These are phyloP conservation scores for Dictyostelium firmibasis DNA, from an alignment of 78 protist species.

Conservation along the genomic window DNA sequence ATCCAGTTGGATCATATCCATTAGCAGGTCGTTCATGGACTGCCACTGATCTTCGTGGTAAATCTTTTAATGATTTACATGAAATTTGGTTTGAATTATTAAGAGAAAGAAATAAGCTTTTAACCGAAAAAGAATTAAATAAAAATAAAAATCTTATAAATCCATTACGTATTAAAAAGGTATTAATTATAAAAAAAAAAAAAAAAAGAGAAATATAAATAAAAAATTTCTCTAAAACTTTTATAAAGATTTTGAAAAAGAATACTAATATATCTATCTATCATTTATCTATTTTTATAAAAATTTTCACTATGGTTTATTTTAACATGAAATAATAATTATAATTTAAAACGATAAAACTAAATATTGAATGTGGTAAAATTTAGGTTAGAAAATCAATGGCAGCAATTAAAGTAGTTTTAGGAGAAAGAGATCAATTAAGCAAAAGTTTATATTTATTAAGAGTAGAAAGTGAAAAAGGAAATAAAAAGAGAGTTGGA, in stretches of 20 bases:
- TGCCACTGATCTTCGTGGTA: constrained; percentile 83
- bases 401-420: constrained; percentile 54
- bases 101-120: constrained; percentile 82
- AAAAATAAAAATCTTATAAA: neutral
- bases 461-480: neutral
- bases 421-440: constrained; percentile 64
- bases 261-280: too few relatives aligned
- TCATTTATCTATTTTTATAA: too few relatives aligned
- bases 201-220: neutral
- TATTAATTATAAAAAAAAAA: neutral
- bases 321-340: neutral
- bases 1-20: constrained; percentile 56
- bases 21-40: constrained; percentile 72
- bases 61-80: constrained; percentile 83
- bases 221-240: too few relatives aligned
- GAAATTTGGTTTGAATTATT: constrained; percentile 85
- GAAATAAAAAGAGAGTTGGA: neutral
- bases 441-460: constrained; percentile 53
- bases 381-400: constrained; percentile 48
- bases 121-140: constrained; percentile 17
- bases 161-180: constrained; percentile 65
- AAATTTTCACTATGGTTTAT: too few relatives aligned
- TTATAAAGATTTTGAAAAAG: too few relatives aligned
- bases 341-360: neutral
- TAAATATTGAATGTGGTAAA: neutral